Base-by-base conservation (phyloP, 2,329 filamentous ascomycete species). In the Exserohilum rostratum region DNA sequence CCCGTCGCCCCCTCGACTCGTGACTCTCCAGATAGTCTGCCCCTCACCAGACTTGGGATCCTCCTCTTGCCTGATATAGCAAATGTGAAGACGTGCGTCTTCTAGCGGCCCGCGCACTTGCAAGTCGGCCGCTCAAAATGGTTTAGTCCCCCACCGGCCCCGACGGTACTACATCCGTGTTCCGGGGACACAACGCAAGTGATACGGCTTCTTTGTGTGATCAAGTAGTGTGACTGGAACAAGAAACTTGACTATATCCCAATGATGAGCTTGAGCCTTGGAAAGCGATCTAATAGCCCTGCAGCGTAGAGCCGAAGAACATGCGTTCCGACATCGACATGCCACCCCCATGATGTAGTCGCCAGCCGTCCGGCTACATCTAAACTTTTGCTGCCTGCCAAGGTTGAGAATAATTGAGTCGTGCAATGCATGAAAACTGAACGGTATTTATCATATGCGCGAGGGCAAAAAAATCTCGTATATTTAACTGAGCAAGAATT, bases 41-140 rank as follows among this genome's bases (percentile, higher is more conserved):
- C 45, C 33, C 39, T n/a, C 49, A 43, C 46, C 43, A 27, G 39
- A 12, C 18, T 55, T 55, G 51, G 46, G 52, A 48, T 48, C 6
- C 6, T n/a, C 39, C 2, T 12, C 39, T 17, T 37, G 56, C 55
- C 50, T 53, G 38, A 53, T 55, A 35, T 53, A 59, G 48, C 60
- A 51, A 53, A 27, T 4, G 2, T 3, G 17, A 53, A 52, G 49
- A 59, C 49, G 31, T 46, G 48, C 47, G 38, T 50, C 43, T 52
- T 50, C 25, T 12, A 9, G 46, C 29, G 57, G 58, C 58, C 57
- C 46, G 58, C 58, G 47, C 53, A 40, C 51, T 48, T 52, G 52
- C 50, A 57, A 35, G 66, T 68, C 50, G 56, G n/a, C n/a, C n/a
- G n/a, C n/a, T n/a, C n/a, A n/a, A n/a, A n/a, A n/a, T n/a, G n/a